These are phyloP conservation scores for Penicilliopsis zonata DNA, from an alignment of 495 filamentous ascomycete genomes.

Conservation along the genomic window DNA sequence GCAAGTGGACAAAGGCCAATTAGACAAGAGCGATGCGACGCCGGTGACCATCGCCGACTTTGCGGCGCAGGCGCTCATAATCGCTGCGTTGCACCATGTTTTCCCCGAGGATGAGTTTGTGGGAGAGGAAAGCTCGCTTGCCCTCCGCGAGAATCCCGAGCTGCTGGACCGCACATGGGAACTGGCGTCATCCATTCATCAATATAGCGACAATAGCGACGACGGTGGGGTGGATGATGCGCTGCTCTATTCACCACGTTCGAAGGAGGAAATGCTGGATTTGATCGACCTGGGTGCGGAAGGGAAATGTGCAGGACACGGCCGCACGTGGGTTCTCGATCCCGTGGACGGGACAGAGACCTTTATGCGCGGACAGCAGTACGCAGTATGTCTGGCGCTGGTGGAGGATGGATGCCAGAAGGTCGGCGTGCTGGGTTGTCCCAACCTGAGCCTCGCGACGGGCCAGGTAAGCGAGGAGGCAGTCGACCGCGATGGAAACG, in stretches of 20 bases:
- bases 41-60: constrained; percentile 61
- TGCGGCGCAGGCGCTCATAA: constrained; percentile 51
- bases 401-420: constrained; percentile 35
- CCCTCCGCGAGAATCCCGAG: constrained; percentile 33
- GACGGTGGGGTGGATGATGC: constrained; percentile 27
- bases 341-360: constrained; percentile 63
- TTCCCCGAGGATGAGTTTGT: constrained; percentile 50
- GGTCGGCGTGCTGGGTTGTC: constrained; percentile 43
- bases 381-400: constrained; percentile 50
- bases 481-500: constrained; percentile 37
- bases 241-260: constrained; percentile 25
- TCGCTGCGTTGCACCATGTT: constrained; percentile 35
- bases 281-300: constrained; percentile 49
- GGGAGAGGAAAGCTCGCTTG: constrained; percentile 47
- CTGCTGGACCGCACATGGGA: constrained; percentile 43
- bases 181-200: constrained; percentile 27
- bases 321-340: constrained; percentile 53
- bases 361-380: constrained; percentile 51
- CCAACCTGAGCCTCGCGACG: constrained; percentile 31
- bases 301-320: constrained; percentile 22
- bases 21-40: constrained; percentile 47
- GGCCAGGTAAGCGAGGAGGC: constrained; percentile 31
- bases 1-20: constrained; percentile 30
- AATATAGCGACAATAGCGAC: too few relatives aligned
- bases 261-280: constrained; percentile 43